Conservation (phyloP, 352 stramenopile species). For the Globisporangium paroecandrum region DNA sequence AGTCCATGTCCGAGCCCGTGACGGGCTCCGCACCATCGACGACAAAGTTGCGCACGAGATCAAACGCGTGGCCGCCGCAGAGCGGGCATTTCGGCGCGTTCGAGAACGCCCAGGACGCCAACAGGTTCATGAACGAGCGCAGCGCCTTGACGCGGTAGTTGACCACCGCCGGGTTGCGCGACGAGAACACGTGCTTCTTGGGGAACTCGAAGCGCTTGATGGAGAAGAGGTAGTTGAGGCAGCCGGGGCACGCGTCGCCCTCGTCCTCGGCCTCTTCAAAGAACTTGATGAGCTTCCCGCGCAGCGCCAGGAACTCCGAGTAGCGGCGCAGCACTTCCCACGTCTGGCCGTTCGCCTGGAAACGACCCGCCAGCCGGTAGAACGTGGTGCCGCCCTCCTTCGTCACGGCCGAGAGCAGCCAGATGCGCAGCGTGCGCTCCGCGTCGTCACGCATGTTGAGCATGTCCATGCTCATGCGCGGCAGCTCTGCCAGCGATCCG, state of each 20-base stretch:
- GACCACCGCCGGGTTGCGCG: constrained; percentile 63
- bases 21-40: constrained; percentile 53
- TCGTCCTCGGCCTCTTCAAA: constrained; percentile 60
- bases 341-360: constrained; percentile 57
- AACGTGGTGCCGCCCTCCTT: constrained; percentile 48
- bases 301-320: constrained; percentile 80
- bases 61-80: constrained; percentile 76
- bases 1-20: constrained; percentile 57
- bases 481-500: constrained; percentile 27
- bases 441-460: constrained; percentile 44
- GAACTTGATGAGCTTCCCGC: constrained; percentile 76
- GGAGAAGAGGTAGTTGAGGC: constrained; percentile 72
- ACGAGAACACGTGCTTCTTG: constrained; percentile 85
- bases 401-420: constrained; percentile 56
- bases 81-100: constrained; percentile 81
- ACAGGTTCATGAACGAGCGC: constrained; percentile 78
- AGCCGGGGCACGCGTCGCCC: constrained; percentile 72
- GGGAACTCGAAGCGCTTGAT: constrained; percentile 82
- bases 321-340: constrained; percentile 84
- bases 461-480: constrained; percentile 51
- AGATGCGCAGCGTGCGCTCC: constrained; percentile 57
- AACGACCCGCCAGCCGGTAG: constrained; percentile 69
- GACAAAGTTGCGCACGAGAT: constrained; percentile 79
- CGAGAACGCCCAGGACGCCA: constrained; percentile 80
- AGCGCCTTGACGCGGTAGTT: constrained; percentile 85